Evolutionary conservation across 2,329 filamentous ascomycete genomes (phyloP).

Genomic region (Ascochyta lentis): DNA sequence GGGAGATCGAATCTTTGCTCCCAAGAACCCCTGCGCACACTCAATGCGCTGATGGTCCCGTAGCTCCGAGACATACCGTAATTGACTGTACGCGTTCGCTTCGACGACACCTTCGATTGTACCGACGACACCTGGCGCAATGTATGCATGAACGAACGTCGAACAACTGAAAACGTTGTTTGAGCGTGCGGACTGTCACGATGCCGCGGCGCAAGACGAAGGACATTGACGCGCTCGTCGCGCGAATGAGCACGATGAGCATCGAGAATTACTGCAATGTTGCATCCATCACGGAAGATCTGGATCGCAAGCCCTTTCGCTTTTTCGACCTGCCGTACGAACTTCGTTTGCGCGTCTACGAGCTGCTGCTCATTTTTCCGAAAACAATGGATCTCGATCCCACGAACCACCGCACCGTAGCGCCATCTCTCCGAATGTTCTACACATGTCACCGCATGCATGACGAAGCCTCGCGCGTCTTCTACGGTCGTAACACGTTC

Average conservation of each 20-base stretch:
- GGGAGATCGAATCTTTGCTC: conserved; percentile 56
- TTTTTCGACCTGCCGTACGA: conserved; percentile 63
- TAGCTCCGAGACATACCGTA: conserved; percentile 44
- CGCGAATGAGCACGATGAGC: conserved; percentile 34
- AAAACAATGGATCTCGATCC: conserved; percentile 71
- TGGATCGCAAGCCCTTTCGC: conserved; percentile 50
- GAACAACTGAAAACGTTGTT: conserved; percentile 42
- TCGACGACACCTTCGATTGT: conserved; percentile 9
- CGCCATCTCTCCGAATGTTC: conserved; percentile 68
- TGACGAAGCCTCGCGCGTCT: conserved; percentile 58
- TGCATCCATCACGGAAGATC: conserved; percentile 8
- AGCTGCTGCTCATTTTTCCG: conserved; percentile 56
- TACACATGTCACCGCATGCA: conserved; percentile 63
- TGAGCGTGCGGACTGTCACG: neutral
- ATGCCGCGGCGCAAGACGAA: conserved; percentile 34
- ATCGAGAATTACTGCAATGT: conserved; percentile 21
- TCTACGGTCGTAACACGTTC: conserved; percentile 61
- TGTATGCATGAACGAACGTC: conserved; percentile 53
- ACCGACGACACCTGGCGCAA: conserved; percentile 34
- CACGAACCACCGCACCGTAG: conserved; percentile 68
- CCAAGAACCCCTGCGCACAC: conserved; percentile 45
- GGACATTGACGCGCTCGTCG: conserved; percentile 35
- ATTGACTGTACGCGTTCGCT: neutral
- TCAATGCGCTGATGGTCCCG: conserved; percentile 46
- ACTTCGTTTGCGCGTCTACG: conserved; percentile 59